Base-by-base conservation (phyloP, 805 yeast species). In the Cyberlindnera maritima region DNA sequence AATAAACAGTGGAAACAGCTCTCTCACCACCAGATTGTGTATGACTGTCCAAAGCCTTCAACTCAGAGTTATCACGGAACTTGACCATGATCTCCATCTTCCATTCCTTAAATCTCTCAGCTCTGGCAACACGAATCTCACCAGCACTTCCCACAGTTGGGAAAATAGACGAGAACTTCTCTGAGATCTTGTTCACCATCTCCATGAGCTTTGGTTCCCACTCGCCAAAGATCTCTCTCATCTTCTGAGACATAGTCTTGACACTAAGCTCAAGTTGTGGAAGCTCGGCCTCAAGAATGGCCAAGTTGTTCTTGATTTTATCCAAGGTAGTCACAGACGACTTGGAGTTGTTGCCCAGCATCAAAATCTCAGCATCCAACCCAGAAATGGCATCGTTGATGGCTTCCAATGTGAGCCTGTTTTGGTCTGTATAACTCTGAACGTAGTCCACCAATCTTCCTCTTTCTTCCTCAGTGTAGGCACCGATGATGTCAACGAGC, bases 11-110 rank as follows among this genome's bases (percentile, higher is more conserved):
- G 0, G 97, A 84, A 0, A 94, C 96, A 1, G 98, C 96, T 59
- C 96, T 79, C 65, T 94, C 99, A 42, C 99, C 99, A 47, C 99
- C 99, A 1, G 97, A 88, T 63, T 94, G 99, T 3, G 92, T 80
- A 48, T 85, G 89, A n/a, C 88, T 80, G 58, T 88, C 91, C 41
- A 94, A 72, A 17, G 79, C 77, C 52, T 82, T 81, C 49, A 86
- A 64, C n/a, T 75, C 81, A 14, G 90, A 81, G 40, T 75, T 79
- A 54, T 85, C 89, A 60, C 99, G 76, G 64, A 94, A 94, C 52
- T 88, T 82, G 9, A 94, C 98, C 63, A 81, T 63, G 37, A 95
- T 88, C 49, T 87, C 86, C 42, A 94, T 67, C 56, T 80, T 79
- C 99, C 99, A 94, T 41, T 88, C 83, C 17, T 75, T 69, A 60